A percentile compares a stretch with the other conserved stretches of the same genome.
These are phyloP conservation scores for Firmiana major DNA, from an alignment of 345 rosid genomes.

Conservation along the genomic window DNA sequence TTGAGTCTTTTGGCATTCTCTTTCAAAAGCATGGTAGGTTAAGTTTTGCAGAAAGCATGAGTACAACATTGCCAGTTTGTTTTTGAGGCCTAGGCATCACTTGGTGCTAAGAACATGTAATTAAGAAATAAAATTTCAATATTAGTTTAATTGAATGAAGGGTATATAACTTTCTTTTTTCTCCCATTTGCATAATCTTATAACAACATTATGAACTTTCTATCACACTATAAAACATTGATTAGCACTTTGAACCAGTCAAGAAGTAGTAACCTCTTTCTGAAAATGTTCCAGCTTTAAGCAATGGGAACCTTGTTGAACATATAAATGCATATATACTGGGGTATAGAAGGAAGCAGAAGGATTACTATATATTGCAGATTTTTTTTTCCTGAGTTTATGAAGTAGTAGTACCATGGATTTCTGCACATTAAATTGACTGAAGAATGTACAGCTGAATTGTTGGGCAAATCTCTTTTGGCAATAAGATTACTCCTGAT, in stretches of 20 bases:
- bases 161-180: background rate
- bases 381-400: too few species aligned
- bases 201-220: background rate
- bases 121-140: too few species aligned
- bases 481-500: too few species aligned
- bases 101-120: too few species aligned
- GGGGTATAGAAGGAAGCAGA: background rate
- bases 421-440: too few species aligned
- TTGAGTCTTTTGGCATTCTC: background rate
- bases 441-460: too few species aligned
- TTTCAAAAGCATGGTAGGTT: background rate
- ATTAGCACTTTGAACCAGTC: background rate
- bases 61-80: too few species aligned
- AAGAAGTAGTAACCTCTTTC: background rate
- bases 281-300: background rate
- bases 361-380: background rate
- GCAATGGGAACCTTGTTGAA: background rate
- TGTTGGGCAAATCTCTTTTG: too few species aligned
- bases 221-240: too few species aligned
- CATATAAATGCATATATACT: background rate
- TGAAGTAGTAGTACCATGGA: too few species aligned
- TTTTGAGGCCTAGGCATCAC: too few species aligned
- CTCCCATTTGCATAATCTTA: background rate
- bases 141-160: background rate
- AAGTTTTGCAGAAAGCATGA: too few species aligned